These are phyloP conservation scores for Botryotinia calthae DNA, from an alignment of 2,329 filamentous ascomycete species.

Conservation along the genomic window DNA sequence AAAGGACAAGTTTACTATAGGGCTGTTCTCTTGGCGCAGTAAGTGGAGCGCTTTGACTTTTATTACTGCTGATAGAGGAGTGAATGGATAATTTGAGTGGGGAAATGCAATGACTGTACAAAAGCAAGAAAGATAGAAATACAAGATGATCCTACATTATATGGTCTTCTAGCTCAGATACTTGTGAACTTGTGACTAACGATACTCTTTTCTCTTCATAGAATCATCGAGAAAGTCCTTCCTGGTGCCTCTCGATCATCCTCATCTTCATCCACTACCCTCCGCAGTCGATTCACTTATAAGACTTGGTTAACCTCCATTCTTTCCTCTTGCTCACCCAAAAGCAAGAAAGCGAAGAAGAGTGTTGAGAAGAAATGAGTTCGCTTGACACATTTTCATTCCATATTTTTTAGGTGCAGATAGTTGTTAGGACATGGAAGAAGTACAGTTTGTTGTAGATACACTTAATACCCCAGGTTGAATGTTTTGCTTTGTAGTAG, in stretches of 20 bases:
- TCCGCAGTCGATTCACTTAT: background rate
- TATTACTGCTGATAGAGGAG: background rate
- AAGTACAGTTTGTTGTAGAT: background rate
- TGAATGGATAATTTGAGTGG: background rate
- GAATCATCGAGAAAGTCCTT: slow-evolving; percentile 13
- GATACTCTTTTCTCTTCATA: background rate
- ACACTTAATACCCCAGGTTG: slow-evolving; percentile 5
- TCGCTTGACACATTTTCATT: background rate
- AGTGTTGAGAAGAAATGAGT: background rate
- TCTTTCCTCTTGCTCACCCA: slow-evolving; percentile 1
- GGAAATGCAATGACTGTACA: background rate
- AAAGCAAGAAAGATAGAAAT: slow-evolving; percentile 16
- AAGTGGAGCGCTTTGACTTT: slow-evolving; percentile 10
- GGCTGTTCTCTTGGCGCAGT: slow-evolving; percentile 39
- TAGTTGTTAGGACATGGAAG: background rate
- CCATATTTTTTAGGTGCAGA: background rate
- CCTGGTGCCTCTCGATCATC: background rate
- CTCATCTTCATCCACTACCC: background rate
- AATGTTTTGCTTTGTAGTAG: background rate
- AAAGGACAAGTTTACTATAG: slow-evolving; percentile 52
- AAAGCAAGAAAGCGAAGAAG: background rate
- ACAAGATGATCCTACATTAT: background rate
- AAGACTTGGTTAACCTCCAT: slow-evolving; percentile 6
- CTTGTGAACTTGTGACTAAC: background rate
- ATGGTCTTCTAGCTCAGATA: background rate